Base-by-base conservation (phyloP, 345 rosid species). In the Eucalyptus urophylla region DNA sequence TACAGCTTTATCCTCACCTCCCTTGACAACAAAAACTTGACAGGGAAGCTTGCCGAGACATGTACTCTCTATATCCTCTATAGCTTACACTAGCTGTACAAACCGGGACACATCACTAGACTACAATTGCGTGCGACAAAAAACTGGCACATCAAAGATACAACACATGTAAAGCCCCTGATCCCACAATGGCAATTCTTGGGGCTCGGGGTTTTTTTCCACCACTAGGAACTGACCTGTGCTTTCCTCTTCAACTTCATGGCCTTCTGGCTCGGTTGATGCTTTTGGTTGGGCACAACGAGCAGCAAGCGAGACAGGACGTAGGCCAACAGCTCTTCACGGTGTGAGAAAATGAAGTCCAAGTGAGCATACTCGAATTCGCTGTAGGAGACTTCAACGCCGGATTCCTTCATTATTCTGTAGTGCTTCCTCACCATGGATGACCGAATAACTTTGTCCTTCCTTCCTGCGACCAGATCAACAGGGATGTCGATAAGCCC, bases 271-370 rank as follows among this genome's bases (percentile, higher is more conserved):
- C 89, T 89, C 7, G n/a, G 51, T 47, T 86, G 94, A 81, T 53
- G 91, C 91, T 92, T 93, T 31, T 89, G 91, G 13, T 90, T 22
- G 22, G 94, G 95, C 58, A 91, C 93, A 53, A 95, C 97, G 0
- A 94, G 95, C 91, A 95, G 90, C 94, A 98, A 87, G 44, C 96
- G 94, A 3, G 99, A 96, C 98, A 95, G 92, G 86, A 98, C 98
- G 22, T 95, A 97, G 14, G 95, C 92, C 81, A 98, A 83, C 90
- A 98, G 93, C 89, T 98, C 99, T 91, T 98, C 98, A 0, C 93
- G 97, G 92, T 98, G 98, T 44, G 99, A 94, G 89, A 97, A 97
- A 27, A 97, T 98, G 94, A 98, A 98, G 93, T 98, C 99, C 91
- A 97, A 92, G 92, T 97, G 99, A 31, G 96, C 99, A 87, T 96